These are phyloP conservation scores for Coemansia sp. DNA, from an alignment of 192 early-diverging fungal genomes.

Conservation along the genomic window DNA sequence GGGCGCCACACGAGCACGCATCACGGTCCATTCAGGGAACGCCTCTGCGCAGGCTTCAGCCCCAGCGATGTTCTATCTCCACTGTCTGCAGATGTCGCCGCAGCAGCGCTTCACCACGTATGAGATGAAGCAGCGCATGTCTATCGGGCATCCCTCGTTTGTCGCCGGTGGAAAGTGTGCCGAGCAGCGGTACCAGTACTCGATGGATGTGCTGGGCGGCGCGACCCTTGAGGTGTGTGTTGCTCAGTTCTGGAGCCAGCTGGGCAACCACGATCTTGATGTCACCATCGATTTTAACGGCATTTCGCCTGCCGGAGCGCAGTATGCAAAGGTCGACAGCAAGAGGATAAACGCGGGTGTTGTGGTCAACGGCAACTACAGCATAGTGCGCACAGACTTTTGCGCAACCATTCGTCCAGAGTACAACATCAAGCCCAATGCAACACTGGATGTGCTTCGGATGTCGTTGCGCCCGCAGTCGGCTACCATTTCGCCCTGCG, in stretches of 20 bases:
- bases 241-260: slow-evolving; percentile 88
- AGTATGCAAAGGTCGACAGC: slow-evolving; percentile 43
- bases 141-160: slow-evolving; percentile 63
- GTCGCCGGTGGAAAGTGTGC: slow-evolving; percentile 60
- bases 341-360: slow-evolving; percentile 10
- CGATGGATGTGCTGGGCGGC: slow-evolving; percentile 65
- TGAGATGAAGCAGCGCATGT: slow-evolving; percentile 59
- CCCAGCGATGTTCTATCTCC: slow-evolving; percentile 68
- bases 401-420: slow-evolving; percentile 70
- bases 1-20: slow-evolving; percentile 75
- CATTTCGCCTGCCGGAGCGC: slow-evolving; percentile 54
- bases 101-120: slow-evolving; percentile 64
- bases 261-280: slow-evolving; percentile 67
- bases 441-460: slow-evolving; percentile 62
- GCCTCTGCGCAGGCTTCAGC: slow-evolving; percentile 29
- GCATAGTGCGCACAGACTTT: slow-evolving; percentile 73
- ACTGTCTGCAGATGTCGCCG: slow-evolving; percentile 73
- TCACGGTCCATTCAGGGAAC: slow-evolving; percentile 44
- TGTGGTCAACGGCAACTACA: slow-evolving; percentile 45
- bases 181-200: slow-evolving; percentile 55
- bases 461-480: slow-evolving; percentile 67
- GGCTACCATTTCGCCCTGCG: slow-evolving; percentile 61
- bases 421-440: slow-evolving; percentile 60
- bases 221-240: slow-evolving; percentile 78
- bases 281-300: slow-evolving; percentile 81